Base-by-base conservation (phyloP, 129 eudicot species). In the Lonicera japonica region DNA sequence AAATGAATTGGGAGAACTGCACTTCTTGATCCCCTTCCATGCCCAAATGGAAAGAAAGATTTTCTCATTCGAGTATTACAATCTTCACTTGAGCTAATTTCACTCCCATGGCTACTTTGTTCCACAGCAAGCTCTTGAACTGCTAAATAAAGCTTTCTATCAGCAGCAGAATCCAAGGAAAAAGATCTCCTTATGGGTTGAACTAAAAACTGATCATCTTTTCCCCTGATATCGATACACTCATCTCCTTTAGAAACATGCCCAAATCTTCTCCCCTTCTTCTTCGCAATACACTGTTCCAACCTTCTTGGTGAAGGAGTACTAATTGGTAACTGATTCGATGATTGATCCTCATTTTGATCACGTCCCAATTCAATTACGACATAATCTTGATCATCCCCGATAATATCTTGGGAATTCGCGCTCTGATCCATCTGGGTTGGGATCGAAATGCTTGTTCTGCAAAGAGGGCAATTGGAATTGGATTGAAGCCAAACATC, bases 401-500 rank as follows among this genome's bases (percentile, higher is more conserved):
- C 83, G 0, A 46, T 16, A 59, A 80, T 73, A 21, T 68, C 46
- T 3, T 72, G 63, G 19, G 21, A 6, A 20, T 34, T 17, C 2
- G 47, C 55, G 34, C 34, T 54, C 20, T 59, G 67, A 61, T 70
- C 39, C 38, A 61, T 63, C 36, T 61, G 65, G 69, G 39, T 77
- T 64, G n/a, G 69, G 46, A 72, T 39, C 9, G 94, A 88, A 60
- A 88, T 70, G 70, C 90, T 86, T 12, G 77, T 76, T 45, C 98
- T 59, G 58, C 98, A 92, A 48, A 92, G 91, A 4, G 98, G 98
- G 72, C 98, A 92, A 58, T 92, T 92, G 4, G 88, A 86, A 43
- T 87, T 92, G 72, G 74, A 82, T 54, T 87, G 96, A 19, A 92
- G 79, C 98, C 98, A 92, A 23, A 92, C 74, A 61, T 92, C 98